Evolutionary conservation across 179 eudicot genomes (phyloP).

Genomic region (Spergularia azorica): DNA sequence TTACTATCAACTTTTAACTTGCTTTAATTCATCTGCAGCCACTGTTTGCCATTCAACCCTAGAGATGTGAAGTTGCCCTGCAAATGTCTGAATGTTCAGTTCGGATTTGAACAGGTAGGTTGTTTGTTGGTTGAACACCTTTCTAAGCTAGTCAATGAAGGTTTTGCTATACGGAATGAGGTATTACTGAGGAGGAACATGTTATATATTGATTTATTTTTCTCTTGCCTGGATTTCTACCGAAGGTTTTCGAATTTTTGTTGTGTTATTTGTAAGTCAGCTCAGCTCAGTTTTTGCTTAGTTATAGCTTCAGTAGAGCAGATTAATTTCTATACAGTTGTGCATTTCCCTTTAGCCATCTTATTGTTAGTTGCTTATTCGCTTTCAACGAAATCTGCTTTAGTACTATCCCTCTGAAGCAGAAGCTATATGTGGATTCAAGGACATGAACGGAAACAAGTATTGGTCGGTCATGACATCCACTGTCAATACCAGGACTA

Average conservation of each 20-base stretch:
- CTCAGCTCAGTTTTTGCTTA: background rate
- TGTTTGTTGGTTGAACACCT: constrained; percentile 11
- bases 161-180: constrained; percentile 18
- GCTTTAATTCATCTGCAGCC: constrained; percentile 44
- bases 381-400: background rate
- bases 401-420: background rate
- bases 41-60: constrained; percentile 56
- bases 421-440: background rate
- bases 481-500: too few species aligned
- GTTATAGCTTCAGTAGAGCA: constrained; percentile 9
- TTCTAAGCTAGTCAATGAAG: constrained; percentile 4
- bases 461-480: too few species aligned
- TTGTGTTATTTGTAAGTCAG: constrained; percentile 7
- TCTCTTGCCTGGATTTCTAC: background rate
- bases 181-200: constrained; percentile 11
- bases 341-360: constrained; percentile 9
- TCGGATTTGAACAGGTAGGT: constrained; percentile 10
- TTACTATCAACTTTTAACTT: background rate
- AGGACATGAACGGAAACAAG: too few species aligned
- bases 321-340: background rate
- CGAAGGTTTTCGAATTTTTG: constrained; percentile 19
- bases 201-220: constrained; percentile 17
- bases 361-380: background rate
- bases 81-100: background rate
- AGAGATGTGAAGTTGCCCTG: constrained; percentile 15